Evolutionary conservation across 345 rosid genomes (phyloP).

Genomic region (Eucalyptus regnans): DNA sequence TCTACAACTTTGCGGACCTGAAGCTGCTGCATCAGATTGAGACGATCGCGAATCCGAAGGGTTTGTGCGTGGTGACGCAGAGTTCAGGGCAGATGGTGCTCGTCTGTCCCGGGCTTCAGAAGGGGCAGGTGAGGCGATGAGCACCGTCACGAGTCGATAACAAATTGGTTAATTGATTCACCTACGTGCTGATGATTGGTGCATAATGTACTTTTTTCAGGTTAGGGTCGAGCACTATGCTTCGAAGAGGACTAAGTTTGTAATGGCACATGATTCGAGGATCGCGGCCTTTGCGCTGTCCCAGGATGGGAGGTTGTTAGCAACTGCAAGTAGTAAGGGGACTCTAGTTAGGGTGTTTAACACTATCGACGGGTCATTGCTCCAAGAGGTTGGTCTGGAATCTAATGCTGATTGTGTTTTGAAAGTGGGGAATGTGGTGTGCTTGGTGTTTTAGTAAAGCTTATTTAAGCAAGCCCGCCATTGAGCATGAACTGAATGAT

Average conservation of each 20-base stretch:
- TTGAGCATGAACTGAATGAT: neutral
- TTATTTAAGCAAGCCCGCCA: neutral
- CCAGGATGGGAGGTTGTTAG: slow-evolving; percentile 27
- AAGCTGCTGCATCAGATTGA: slow-evolving; percentile 24
- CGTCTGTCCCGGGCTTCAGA: slow-evolving; percentile 24
- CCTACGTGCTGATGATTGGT: neutral
- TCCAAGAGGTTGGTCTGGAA: slow-evolving; percentile 29
- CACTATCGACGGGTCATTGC: slow-evolving; percentile 18
- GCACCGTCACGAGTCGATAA: neutral
- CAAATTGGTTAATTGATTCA: neutral
- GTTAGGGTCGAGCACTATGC: slow-evolving; percentile 31
- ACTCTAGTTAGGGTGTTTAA: slow-evolving; percentile 39
- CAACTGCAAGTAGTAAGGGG: slow-evolving; percentile 42
- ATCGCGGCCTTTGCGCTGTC: slow-evolving; percentile 20
- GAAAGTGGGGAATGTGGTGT: neutral
- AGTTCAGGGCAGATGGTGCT: slow-evolving; percentile 18
- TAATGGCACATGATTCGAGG: slow-evolving; percentile 33
- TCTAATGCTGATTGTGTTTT: neutral
- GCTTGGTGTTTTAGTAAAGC: neutral
- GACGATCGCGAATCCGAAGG: slow-evolving; percentile 25
- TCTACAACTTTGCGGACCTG: slow-evolving; percentile 24
- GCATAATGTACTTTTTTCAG: neutral
- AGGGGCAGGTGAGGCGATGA: slow-evolving; percentile 15
- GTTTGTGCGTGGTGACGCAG: slow-evolving; percentile 33
- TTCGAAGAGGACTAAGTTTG: slow-evolving; percentile 18